Conservation (phyloP, 169 alveolate species). For the Perkinsus olseni region DNA sequence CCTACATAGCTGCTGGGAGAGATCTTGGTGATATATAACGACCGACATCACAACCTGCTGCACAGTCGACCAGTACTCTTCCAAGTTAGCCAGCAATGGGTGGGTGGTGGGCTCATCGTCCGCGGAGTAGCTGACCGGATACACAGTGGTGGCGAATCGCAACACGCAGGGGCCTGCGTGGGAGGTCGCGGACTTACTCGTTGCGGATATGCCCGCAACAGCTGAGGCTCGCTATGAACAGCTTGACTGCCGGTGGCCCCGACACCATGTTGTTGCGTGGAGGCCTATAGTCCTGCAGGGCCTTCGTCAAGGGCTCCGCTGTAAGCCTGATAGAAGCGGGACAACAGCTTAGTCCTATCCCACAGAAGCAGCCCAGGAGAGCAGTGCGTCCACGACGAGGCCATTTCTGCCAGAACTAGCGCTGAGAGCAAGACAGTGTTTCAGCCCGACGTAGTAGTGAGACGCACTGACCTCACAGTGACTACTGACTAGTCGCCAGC, state of each 20-base stretch:
- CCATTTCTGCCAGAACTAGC: too few relatives aligned
- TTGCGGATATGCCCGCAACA: background rate
- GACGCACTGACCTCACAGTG: too few relatives aligned
- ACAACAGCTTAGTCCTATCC: too few relatives aligned
- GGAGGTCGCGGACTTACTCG: background rate
- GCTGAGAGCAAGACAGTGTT: too few relatives aligned
- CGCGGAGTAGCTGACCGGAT: background rate
- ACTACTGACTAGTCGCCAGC: too few relatives aligned
- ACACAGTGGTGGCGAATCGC: background rate
- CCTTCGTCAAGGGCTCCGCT: background rate
- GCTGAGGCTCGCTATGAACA: background rate
- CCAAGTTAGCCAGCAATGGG: background rate
- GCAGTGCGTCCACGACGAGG: too few relatives aligned
- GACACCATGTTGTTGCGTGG: background rate
- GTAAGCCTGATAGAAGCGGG: background rate
- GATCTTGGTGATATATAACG: background rate
- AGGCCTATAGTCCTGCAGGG: background rate
- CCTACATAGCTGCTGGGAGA: background rate
- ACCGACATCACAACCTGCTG: background rate
- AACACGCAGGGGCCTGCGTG: background rate
- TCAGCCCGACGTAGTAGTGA: too few relatives aligned
- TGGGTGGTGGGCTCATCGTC: background rate
- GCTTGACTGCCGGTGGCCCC: background rate
- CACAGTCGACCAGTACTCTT: background rate
- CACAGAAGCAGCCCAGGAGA: too few relatives aligned